A percentile compares a stretch with the other conserved stretches of the same genome.
phyloP scores from a whole-genome alignment of 176 grass and related monocot genomes.

The Aegilops sharonensis region DNA sequence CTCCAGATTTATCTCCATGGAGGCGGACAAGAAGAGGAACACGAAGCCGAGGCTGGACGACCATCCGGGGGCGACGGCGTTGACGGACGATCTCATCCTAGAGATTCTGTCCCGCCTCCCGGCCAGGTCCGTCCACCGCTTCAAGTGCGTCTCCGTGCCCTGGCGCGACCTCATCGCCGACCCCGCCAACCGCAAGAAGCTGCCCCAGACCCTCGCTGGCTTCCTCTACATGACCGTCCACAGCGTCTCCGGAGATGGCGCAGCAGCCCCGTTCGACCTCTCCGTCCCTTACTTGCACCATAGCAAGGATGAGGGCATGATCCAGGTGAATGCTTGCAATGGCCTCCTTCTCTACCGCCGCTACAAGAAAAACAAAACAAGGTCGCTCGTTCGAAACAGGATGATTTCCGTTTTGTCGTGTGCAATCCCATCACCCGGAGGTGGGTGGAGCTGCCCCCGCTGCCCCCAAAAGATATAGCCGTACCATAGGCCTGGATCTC shows the following conservation, averaged over 20 bases:
- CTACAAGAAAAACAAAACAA: neutral
- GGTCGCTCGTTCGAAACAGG: too few relatives aligned
- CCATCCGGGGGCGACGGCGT: too few relatives aligned
- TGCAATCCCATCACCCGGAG: neutral
- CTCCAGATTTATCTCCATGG: too few relatives aligned
- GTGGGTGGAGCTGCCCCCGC: neutral
- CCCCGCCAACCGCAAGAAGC: neutral
- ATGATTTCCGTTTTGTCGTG: neutral
- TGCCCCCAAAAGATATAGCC: too few relatives aligned
- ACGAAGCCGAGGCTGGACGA: too few relatives aligned
- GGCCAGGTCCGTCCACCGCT: too few relatives aligned
- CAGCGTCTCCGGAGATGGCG: too few relatives aligned
- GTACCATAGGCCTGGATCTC: too few relatives aligned
- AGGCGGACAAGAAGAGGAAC: too few relatives aligned
- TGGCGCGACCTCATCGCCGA: too few relatives aligned
- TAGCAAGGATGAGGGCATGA: neutral
- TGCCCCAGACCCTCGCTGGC: neutral
- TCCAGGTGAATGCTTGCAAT: neutral
- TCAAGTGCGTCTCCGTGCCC: neutral
- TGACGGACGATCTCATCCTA: too few relatives aligned
- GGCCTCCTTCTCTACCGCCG: neutral
- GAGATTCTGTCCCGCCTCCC: too few relatives aligned
- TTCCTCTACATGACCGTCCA: neutral
- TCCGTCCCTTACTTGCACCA: neutral
- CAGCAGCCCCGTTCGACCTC: neutral